These are phyloP conservation scores for Phlebiopsis gigantea DNA, from an alignment of 768 basidiomycete species.

Conservation along the genomic window DNA sequence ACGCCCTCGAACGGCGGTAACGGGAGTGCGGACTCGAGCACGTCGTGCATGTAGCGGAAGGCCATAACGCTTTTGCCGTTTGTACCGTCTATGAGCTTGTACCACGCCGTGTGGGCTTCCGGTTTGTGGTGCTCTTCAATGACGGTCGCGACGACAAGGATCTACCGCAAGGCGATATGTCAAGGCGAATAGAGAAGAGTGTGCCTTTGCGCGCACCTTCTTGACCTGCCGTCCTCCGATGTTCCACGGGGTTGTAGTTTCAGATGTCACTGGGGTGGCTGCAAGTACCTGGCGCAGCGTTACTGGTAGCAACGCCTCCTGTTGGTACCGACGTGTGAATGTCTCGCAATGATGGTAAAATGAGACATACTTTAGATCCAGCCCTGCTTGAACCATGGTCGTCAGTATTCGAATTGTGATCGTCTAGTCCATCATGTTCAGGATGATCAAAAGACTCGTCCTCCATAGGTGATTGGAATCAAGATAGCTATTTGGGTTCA, in stretches of 20 bases:
- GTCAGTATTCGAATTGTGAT: background rate
- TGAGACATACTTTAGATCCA: background rate
- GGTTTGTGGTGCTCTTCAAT: constrained; percentile 16
- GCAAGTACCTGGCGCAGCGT: constrained; percentile 51
- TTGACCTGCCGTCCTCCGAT: constrained; percentile 40
- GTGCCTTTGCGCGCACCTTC: constrained; percentile 32
- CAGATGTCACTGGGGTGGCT: too few species aligned
- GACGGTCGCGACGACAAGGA: constrained; percentile 48
- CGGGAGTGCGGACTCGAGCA: background rate
- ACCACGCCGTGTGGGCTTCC: constrained; percentile 11
- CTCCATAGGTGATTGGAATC: background rate
- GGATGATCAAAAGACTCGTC: background rate
- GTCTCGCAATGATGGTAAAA: background rate
- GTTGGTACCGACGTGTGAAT: background rate
- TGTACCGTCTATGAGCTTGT: constrained; percentile 35
- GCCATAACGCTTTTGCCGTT: constrained; percentile 1
- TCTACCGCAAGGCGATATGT: constrained; percentile 17
- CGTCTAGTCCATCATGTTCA: background rate
- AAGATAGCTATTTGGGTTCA: background rate
- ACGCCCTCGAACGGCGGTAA: too few species aligned
- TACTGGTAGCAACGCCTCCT: constrained; percentile 37
- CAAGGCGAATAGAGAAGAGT: constrained; percentile 26
- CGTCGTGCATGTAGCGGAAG: background rate
- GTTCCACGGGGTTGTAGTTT: constrained; percentile 35
- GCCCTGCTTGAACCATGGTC: background rate